These are phyloP conservation scores for Penicillium cosmopolitanum DNA, from an alignment of 495 filamentous ascomycete species.

Conservation along the genomic window DNA sequence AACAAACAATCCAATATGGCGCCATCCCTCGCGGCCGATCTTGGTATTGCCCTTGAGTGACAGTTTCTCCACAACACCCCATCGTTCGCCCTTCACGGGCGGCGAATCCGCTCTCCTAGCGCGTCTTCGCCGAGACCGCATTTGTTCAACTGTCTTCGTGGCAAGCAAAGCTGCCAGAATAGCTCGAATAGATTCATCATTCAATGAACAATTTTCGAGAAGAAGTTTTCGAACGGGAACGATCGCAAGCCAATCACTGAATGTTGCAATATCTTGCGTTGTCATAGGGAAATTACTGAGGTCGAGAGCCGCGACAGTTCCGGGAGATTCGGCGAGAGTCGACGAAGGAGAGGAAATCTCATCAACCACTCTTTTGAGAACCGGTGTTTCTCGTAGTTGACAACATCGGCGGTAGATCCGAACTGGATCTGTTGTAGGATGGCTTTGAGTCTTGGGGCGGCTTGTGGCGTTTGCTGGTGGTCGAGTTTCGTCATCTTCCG, in stretches of 20 bases:
- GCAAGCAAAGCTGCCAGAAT: constrained; percentile 86
- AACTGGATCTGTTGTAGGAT: constrained; percentile 86
- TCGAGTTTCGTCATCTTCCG: constrained; percentile 49
- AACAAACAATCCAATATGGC: constrained; percentile 85
- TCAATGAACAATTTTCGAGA: constrained; percentile 83
- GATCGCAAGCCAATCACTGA: constrained; percentile 92
- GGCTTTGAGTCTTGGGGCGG: constrained; percentile 59
- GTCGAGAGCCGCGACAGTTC: constrained; percentile 79
- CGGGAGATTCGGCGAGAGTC: constrained; percentile 60
- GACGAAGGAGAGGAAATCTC: constrained; percentile 75
- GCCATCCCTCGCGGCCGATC: constrained; percentile 86
- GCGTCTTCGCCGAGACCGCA: constrained; percentile 48
- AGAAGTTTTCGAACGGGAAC: constrained; percentile 86
- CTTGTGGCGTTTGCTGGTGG: constrained; percentile 28
- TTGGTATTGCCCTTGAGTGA: constrained; percentile 88
- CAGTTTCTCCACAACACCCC: constrained; percentile 82
- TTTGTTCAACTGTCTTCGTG: constrained; percentile 66
- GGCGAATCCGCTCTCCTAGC: constrained; percentile 28
- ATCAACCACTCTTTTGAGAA: constrained; percentile 84
- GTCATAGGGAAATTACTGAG: constrained; percentile 83
- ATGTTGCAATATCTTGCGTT: constrained; percentile 77
- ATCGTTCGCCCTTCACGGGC: constrained; percentile 42
- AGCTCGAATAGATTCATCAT: constrained; percentile 81
- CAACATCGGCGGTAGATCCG: constrained; percentile 95
- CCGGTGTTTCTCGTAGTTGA: constrained; percentile 86